Evolutionary conservation across 805 yeast species (phyloP), one percentile per base, ranked within the genome.

Genomic region (Lipomyces anomalus): DNA sequence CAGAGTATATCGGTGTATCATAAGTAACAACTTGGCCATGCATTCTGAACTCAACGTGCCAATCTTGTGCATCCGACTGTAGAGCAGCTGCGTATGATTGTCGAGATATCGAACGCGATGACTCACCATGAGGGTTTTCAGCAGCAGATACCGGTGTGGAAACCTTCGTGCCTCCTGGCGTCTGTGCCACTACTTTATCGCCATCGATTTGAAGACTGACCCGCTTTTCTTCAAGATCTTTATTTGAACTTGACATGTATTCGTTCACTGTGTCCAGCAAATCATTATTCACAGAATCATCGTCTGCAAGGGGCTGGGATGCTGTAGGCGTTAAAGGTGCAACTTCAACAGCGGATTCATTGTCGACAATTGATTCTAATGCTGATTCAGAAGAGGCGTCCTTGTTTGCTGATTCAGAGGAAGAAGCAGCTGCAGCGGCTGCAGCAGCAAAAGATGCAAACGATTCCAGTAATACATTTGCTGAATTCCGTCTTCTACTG

Each of bases 1-100:
- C 88, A 1, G 89, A 89, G 62, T 77, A 84, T 2, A 85, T 71
- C 0, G 94, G 84, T 1, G 84, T 78, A 42, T 75, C 83, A 29
- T 69, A 68, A 1, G 84, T 79, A 18, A 83, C 67, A 0, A 62
- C 66, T 45, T 75, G 77, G 4, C 73, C 84, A 52, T 76, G 68
- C 6, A 79, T 65, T 0, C 66, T 62, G 59, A 85, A 84, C 46
- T 79, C 82, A 43, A 79, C 63, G 37, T 69, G 59, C 63, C 66
- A 66, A 26, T 62, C 50, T 18, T 40, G 47, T 11, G 42, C 13
- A 6, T 21, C 23, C 2, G 51, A 43, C 21, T 49, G 54, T 28
- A 49, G 20, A 4, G 49, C 55, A 6, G 49, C 44, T 3, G 55
- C 41, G 40, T 50, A 50, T 7, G 54, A 43, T 29, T 43, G 51